Percentiles rank a stretch among this genome's conserved stretches.
These are phyloP conservation scores for Neurospora sp. DNA, from an alignment of 495 filamentous ascomycete genomes.

Conservation along the genomic window DNA sequence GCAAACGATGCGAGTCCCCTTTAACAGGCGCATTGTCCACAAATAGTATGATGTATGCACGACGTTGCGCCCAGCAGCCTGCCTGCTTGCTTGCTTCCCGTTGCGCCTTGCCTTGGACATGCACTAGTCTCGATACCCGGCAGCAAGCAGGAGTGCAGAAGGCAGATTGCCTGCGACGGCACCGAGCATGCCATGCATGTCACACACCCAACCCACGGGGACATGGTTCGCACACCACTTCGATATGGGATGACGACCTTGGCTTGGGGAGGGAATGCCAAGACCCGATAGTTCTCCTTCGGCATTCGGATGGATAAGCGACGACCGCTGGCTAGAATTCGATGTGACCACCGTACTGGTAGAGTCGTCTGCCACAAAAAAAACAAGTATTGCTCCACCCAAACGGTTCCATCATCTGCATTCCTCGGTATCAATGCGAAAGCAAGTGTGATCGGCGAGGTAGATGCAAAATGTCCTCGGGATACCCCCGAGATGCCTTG, in stretches of 20 bases:
- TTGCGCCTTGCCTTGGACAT: not conserved
- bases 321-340: not conserved
- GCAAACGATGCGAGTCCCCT: not conserved
- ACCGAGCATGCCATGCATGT: not conserved
- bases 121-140: not conserved
- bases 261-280: not conserved
- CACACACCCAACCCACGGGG: not conserved
- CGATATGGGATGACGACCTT: not conserved
- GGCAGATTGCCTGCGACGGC: not conserved
- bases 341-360: not conserved
- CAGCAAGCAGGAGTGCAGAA: not conserved
- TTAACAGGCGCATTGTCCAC: not conserved
- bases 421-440: not conserved
- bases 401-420: not conserved
- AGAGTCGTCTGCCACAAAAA: not conserved
- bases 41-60: not conserved
- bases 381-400: not conserved
- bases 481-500: conserved; percentile 21
- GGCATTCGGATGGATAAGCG: not conserved
- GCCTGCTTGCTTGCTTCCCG: not conserved
- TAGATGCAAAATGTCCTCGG: not conserved
- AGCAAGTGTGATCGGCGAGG: conserved; percentile 2
- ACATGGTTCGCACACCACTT: not conserved
- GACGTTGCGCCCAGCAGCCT: not conserved
- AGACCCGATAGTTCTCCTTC: not conserved